Evolutionary conservation across 306 rosid genomes (phyloP), one percentile per base, ranked within the genome.

Genomic region (Trifolium subterraneum): DNA sequence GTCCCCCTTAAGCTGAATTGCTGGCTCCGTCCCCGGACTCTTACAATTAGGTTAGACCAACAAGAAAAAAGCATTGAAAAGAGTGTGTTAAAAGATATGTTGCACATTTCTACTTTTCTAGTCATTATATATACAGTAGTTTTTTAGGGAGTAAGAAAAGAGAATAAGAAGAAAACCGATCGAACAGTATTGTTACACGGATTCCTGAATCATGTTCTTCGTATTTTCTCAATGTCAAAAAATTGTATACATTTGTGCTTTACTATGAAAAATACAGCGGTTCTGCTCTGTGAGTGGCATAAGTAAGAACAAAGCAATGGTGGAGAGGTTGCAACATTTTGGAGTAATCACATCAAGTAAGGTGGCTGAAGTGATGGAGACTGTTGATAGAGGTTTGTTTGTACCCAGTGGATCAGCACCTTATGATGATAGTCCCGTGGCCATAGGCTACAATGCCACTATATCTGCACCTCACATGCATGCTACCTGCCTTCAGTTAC

Each of bases 391-490:
- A 80, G 99, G 90, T 25, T 81, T 88, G 56, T 95, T 95, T 70
- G 98, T 88, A 35, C 99, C 98, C 1, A 82, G 78, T 54, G 99
- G 92, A 29, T 64, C 73, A 14, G 74, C 83, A 1, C 75, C 98
- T 35, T 95, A 95, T 81, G 87, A 78, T 11, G 99, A 95, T 51
- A 87, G 85, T 61, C 98, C 99, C 54, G 65, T 92, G 92, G 74
- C 93, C 1, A 92, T 95, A 67, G 99, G 99, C 18, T 92, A 87
- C 72, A 95, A 95, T 85, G 99, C 88, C 56, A 95, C 99, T 44
- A 95, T 95, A 76, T 95, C 99, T 76, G 99, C 99, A 22, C 99
- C 99, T 59, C 99, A 95, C 66, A 95, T 95, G 99, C 99, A 95
- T 42, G 99, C 93, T 6, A 92, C 81, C 13, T 95, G 99, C 85